Evolutionary conservation across 306 rosid species (phyloP).

Genomic region (Vicia sativa): DNA sequence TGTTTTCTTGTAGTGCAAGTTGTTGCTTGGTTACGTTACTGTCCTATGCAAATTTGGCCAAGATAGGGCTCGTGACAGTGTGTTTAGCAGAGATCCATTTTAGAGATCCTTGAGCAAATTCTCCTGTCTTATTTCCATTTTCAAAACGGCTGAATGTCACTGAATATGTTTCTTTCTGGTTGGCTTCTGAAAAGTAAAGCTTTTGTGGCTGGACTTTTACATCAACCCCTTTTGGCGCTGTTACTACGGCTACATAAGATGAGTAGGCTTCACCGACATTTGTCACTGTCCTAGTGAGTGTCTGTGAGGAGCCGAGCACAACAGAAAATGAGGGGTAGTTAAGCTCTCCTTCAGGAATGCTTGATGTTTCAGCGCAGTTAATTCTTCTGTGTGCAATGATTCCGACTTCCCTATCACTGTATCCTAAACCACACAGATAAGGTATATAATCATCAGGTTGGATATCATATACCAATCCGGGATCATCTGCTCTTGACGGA

Average conservation of each 20-base stretch:
- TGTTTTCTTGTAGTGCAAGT: constrained; percentile 29
- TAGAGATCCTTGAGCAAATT: constrained; percentile 60
- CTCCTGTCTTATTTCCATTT: constrained; percentile 29
- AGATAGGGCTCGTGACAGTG: constrained; percentile 59
- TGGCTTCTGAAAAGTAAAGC: constrained; percentile 55
- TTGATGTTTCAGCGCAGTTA: constrained; percentile 55
- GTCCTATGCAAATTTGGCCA: constrained; percentile 43
- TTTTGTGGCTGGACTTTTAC: constrained; percentile 55
- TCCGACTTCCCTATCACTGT: constrained; percentile 51
- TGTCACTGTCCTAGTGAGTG: constrained; percentile 74
- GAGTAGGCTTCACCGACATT: constrained; percentile 66
- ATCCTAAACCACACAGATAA: constrained; percentile 72
- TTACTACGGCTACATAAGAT: constrained; percentile 45
- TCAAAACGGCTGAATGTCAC: constrained; percentile 50
- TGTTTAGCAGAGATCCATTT: constrained; percentile 55
- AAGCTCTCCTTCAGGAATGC: constrained; percentile 70
- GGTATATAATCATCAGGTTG: constrained; percentile 71
- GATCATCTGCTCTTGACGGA: constrained; percentile 71
- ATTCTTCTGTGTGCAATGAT: constrained; percentile 48
- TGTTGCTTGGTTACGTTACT: constrained; percentile 31
- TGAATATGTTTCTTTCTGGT: constrained; percentile 59
- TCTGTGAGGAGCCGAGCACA: constrained; percentile 55
- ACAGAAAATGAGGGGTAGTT: constrained; percentile 76
- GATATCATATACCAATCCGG: constrained; percentile 70
- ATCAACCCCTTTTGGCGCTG: constrained; percentile 57